Evolutionary conservation across 495 filamentous ascomycete species (phyloP).

Genomic region (Extremus antarcticus): DNA sequence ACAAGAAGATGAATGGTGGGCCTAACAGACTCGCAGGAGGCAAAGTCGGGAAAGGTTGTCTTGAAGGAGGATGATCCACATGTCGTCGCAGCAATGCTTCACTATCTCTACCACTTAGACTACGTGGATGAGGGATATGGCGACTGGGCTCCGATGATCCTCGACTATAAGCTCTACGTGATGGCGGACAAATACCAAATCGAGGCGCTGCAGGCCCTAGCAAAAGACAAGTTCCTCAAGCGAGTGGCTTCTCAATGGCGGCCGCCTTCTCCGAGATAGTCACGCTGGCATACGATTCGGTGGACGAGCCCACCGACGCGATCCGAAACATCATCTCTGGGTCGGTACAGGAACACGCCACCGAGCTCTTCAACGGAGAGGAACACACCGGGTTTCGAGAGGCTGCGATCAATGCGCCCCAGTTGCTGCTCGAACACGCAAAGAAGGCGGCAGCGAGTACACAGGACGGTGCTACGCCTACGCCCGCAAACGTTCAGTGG

Average conservation of each 20-base stretch:
- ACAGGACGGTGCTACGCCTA: not conserved
- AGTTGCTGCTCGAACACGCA: not conserved
- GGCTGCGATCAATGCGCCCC: not conserved
- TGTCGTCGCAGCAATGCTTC: constrained; percentile 7
- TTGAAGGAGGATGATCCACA: constrained; percentile 9
- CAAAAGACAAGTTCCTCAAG: not conserved
- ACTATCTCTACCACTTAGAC: constrained; percentile 8
- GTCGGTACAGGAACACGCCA: not conserved
- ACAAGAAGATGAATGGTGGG: not conserved
- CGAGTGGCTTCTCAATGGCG: not conserved
- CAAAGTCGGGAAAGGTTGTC: not conserved
- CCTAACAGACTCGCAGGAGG: not conserved
- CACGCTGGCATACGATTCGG: not conserved
- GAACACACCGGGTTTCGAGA: not conserved
- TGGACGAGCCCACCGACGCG: not conserved
- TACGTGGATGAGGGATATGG: not conserved
- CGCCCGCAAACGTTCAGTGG: not conserved
- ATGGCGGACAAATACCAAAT: constrained; percentile 11
- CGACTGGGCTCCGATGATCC: not conserved
- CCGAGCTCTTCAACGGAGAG: not conserved
- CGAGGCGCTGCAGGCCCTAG: not conserved
- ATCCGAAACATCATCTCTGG: not conserved
- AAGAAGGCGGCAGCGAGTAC: not conserved
- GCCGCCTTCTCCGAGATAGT: not conserved
- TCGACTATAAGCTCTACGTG: not conserved